Conservation (phyloP, 2,329 filamentous ascomycete genomes). For the Fusarium ambrosium region DNA sequence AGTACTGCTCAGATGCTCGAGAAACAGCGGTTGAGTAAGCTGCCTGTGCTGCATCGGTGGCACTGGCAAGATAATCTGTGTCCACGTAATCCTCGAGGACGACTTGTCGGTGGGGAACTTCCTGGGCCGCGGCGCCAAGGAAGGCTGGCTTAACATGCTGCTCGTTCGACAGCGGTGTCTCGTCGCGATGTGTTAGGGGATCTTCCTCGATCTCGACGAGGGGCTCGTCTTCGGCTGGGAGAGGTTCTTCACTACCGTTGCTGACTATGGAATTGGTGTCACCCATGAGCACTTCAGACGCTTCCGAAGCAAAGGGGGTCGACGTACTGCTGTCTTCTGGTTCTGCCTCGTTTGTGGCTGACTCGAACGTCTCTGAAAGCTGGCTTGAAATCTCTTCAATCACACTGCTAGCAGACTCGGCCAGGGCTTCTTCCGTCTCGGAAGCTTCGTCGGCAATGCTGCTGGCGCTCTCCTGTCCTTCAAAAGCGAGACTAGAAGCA, state of each 20-base stretch:
- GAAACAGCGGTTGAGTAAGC: constrained; percentile 76
- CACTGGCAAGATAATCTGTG: constrained; percentile 52
- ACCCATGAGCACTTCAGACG: constrained; percentile 44
- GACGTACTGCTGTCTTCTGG: constrained; percentile 41
- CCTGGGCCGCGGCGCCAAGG: constrained; percentile 66
- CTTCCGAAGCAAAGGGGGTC: constrained; percentile 44
- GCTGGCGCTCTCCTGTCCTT: constrained; percentile 29
- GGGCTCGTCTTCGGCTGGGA: constrained; percentile 43
- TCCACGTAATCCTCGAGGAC: constrained; percentile 64
- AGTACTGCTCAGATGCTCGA: constrained; percentile 76
- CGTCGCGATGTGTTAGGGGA: constrained; percentile 37
- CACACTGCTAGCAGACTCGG: constrained; percentile 37
- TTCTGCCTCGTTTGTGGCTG: constrained; percentile 29
- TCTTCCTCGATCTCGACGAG: constrained; percentile 47
- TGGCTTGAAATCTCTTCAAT: constrained; percentile 38
- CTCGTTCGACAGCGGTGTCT: constrained; percentile 46
- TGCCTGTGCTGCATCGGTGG: constrained; percentile 62
- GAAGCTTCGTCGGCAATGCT: constrained; percentile 34
- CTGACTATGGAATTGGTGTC: constrained; percentile 41
- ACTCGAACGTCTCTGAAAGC: constrained; percentile 39
- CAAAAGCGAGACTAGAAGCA: constrained; percentile 31
- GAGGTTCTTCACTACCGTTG: constrained; percentile 48
- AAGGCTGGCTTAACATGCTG: constrained; percentile 60
- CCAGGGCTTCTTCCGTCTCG: constrained; percentile 28
- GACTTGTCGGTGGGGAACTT: constrained; percentile 61